Evolutionary conservation across 2,329 filamentous ascomycete genomes (phyloP), one percentile per base, ranked within the genome.

Genomic region (Colletotrichum aenigma): DNA sequence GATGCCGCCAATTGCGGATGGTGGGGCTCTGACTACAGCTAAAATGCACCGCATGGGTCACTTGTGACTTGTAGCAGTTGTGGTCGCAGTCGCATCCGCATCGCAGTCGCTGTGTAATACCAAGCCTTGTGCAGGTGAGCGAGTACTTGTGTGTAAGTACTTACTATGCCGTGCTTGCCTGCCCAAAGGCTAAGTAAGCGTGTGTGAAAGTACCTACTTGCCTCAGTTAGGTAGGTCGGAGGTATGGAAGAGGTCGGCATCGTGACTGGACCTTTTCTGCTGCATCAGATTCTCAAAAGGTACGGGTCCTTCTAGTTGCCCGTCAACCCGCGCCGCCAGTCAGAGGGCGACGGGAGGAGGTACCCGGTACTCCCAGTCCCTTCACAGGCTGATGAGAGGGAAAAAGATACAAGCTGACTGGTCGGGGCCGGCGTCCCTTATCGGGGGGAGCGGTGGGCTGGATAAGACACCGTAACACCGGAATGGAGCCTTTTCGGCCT

Each of bases 1-100:
- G 75, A 70, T 74, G 72, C 72, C 52, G 30, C 73, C 70, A 74
- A 76, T 71, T 77, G 74, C 74, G 74, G 70, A 77, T 77, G 67
- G 76, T 76, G 76, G 76, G 74, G 74, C 74, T 32, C 55, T 56
- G 48, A 65, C 60, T 62, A 55, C 52, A 67, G 43, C 56, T 70
- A 52, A 24, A 52, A 36, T 62, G 67, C 34, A 62, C 56, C n/a
- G 28, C 66, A 38, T 34, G 30, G 48, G 48, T 68, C 62, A 52
- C 36, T 66, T 30, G 61, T 64, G 58, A 61, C 58, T 61, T 61
- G 58, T 61, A 34, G 30, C 61, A 34, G 34, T 24, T 21, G 32
- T 26, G 61, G 61, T 36, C 43, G 43, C 43, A 21, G 43, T 52
- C 43, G n/a, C 43, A 52, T 21, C n/a, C 43, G n/a, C 43, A 52